phyloP scores from a whole-genome alignment of 2,329 filamentous ascomycete species.

The Botryotinia calthae region DNA sequence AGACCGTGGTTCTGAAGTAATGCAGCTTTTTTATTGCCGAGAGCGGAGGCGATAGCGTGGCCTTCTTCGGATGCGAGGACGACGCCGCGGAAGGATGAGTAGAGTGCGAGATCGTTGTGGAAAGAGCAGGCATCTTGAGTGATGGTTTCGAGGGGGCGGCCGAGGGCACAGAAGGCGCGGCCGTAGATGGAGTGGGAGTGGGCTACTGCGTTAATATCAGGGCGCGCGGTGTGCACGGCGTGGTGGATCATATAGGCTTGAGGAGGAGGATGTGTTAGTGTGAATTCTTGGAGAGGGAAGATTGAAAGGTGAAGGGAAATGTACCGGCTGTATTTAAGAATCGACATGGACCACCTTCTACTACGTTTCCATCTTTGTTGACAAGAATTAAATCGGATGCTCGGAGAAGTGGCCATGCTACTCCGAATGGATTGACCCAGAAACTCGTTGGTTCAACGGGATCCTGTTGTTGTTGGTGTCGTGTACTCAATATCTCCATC shows the following conservation, averaged over 20 bases:
- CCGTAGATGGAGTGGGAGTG: slow-evolving; percentile 59
- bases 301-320: background rate
- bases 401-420: slow-evolving; percentile 48
- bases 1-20: slow-evolving; percentile 56
- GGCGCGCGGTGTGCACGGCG: slow-evolving; percentile 56
- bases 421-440: slow-evolving; percentile 40
- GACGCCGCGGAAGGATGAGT: slow-evolving; percentile 50
- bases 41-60: slow-evolving; percentile 45
- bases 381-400: slow-evolving; percentile 67
- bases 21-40: slow-evolving; percentile 51
- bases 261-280: background rate
- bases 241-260: slow-evolving; percentile 58
- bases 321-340: slow-evolving; percentile 38
- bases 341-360: slow-evolving; percentile 54
- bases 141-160: slow-evolving; percentile 42
- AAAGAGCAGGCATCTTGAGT: slow-evolving; percentile 57
- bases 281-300: background rate
- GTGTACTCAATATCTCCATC: background rate
- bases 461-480: slow-evolving; percentile 30
- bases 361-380: slow-evolving; percentile 57
- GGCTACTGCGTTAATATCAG: slow-evolving; percentile 57
- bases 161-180: slow-evolving; percentile 60
- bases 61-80: slow-evolving; percentile 54
- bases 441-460: slow-evolving; percentile 39
- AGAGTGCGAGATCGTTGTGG: slow-evolving; percentile 44